These are phyloP conservation scores for Scheffersomyces titani DNA, from an alignment of 1,139 yeast genomes.

Conservation along the genomic window DNA sequence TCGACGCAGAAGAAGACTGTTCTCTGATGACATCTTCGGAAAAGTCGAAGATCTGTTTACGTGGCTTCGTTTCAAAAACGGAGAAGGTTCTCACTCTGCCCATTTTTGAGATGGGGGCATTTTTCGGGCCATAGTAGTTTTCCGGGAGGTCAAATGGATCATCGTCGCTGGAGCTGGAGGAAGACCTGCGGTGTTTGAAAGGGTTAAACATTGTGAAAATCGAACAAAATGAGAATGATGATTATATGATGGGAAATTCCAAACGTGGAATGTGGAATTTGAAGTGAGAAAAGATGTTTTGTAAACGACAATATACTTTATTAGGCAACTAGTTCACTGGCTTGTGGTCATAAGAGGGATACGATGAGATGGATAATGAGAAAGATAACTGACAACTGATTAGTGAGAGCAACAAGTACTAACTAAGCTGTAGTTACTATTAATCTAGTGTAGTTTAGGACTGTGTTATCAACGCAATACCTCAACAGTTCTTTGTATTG, in stretches of 20 bases:
- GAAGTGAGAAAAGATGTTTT: too few relatives aligned
- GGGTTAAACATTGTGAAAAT: not conserved
- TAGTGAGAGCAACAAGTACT: not conserved
- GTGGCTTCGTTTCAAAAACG: conserved; percentile 33
- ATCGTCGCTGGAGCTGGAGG: conserved; percentile 39
- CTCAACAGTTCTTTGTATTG: not conserved
- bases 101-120: conserved; percentile 49
- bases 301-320: not conserved
- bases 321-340: too few relatives aligned
- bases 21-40: conserved; percentile 4
- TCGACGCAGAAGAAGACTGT: conserved; percentile 2
- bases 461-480: not conserved
- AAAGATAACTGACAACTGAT: not conserved
- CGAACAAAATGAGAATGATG: not conserved
- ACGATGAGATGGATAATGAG: not conserved
- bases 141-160: conserved; percentile 74
- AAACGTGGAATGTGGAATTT: too few relatives aligned
- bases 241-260: not conserved
- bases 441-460: not conserved
- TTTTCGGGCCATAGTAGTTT: conserved; percentile 66
- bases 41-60: conserved; percentile 11
- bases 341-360: too few relatives aligned
- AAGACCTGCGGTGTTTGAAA: conserved; percentile 18
- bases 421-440: not conserved
- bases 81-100: conserved; percentile 56